phyloP scores from a whole-genome alignment of 129 eudicot species.

The Arctium minus region DNA sequence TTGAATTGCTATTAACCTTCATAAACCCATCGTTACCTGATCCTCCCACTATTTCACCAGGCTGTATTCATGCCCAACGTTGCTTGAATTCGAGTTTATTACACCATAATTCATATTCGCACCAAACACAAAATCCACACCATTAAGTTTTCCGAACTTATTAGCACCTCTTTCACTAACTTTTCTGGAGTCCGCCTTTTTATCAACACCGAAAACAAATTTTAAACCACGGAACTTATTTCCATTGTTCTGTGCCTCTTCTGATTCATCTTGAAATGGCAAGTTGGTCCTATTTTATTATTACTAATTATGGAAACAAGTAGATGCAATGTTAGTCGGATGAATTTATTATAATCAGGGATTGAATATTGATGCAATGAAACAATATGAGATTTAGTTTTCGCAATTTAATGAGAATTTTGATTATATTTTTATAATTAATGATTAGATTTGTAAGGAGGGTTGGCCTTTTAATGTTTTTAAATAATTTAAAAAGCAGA shows the following conservation, averaged over 20 bases:
- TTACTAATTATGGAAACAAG: too few species aligned
- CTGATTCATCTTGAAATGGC: neutral
- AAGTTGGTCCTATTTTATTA: too few species aligned
- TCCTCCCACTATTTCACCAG: constrained; percentile 13
- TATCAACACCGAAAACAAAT: constrained; percentile 17
- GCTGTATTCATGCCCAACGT: neutral
- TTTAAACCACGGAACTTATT: neutral
- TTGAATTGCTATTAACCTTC: constrained; percentile 10
- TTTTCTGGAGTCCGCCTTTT: neutral
- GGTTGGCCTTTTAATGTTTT: too few species aligned
- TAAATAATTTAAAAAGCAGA: too few species aligned
- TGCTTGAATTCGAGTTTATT: constrained; percentile 4
- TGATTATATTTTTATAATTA: too few species aligned
- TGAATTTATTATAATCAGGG: too few species aligned
- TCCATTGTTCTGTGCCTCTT: constrained; percentile 14
- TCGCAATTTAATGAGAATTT: too few species aligned
- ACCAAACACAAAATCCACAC: constrained; percentile 33
- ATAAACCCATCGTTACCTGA: constrained; percentile 15
- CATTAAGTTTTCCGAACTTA: constrained; percentile 12
- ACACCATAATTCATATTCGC: constrained; percentile 16
- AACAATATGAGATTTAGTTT: too few species aligned
- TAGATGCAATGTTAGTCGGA: too few species aligned
- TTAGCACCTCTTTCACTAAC: constrained; percentile 11
- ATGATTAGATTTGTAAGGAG: too few species aligned
- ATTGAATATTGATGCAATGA: too few species aligned